These are phyloP conservation scores for Macaranga tanarius DNA, from an alignment of 441 rosid species.

Conservation along the genomic window DNA sequence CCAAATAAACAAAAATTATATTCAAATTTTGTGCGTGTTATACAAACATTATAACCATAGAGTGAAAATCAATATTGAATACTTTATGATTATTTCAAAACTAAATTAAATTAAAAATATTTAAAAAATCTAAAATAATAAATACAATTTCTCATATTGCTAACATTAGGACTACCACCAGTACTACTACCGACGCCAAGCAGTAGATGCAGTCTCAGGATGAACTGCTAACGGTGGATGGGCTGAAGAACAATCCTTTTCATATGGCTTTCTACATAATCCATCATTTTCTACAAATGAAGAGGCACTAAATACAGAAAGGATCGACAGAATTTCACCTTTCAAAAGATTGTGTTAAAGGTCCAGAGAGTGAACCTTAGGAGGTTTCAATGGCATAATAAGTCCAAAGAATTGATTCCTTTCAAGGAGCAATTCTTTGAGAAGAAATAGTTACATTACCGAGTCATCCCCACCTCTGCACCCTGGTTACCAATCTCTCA, in stretches of 20 bases:
- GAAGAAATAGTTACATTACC: slow-evolving; percentile 37
- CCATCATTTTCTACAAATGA: slow-evolving; percentile 44
- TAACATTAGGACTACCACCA: no score
- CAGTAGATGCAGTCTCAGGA: no score
- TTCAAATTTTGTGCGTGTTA: no score
- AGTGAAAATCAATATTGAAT: no score
- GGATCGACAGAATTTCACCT: slow-evolving; percentile 58
- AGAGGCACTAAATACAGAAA: slow-evolving; percentile 31
- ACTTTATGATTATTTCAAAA: no score
- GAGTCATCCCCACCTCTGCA: slow-evolving; percentile 60
- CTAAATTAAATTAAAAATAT: no score
- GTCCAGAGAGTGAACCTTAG: slow-evolving; percentile 42
- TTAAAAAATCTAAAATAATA: no score
- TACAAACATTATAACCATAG: no score
- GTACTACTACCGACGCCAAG: no score
- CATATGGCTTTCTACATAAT: slow-evolving; percentile 58
- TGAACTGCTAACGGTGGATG: neutral
- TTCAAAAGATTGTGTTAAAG: slow-evolving; percentile 57
- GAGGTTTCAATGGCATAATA: slow-evolving; percentile 43
- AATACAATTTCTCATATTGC: no score
- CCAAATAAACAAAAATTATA: no score
- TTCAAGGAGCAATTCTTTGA: slow-evolving; percentile 68
- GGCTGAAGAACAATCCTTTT: slow-evolving; percentile 32
- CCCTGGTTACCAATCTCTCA: slow-evolving; percentile 55
- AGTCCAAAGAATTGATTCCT: slow-evolving; percentile 58